Conservation (phyloP, 176 grass and related monocot species). For the Aegilops speltoides region DNA sequence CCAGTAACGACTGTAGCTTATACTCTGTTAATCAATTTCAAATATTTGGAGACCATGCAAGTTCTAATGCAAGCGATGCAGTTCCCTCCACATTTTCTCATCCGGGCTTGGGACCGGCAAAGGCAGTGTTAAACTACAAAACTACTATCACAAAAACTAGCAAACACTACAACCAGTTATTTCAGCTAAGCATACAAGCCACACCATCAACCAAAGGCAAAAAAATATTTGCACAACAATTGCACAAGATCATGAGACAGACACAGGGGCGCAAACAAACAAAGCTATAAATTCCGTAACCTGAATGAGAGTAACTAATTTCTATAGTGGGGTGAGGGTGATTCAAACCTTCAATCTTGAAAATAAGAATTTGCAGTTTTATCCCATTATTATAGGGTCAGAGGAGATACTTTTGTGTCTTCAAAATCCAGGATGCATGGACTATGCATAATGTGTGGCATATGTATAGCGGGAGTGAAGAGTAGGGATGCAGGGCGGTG, state of each 20-base stretch:
- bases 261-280: background rate
- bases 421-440: no score
- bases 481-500: no score
- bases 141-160: background rate
- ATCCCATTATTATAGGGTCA: no score
- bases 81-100: constrained; percentile 63
- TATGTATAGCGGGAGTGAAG: no score
- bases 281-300: background rate
- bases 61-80: background rate
- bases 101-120: constrained; percentile 70
- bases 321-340: no score
- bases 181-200: background rate
- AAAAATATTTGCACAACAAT: background rate
- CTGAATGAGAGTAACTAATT: background rate
- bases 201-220: background rate
- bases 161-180: background rate
- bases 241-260: background rate
- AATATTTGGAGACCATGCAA: background rate
- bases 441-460: no score
- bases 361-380: background rate
- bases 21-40: background rate
- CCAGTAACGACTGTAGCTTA: background rate
- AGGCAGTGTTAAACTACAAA: constrained; percentile 59
- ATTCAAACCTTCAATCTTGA: background rate
- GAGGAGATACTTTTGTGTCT: no score